Evolutionary conservation across 2,329 filamentous ascomycete genomes (phyloP).

Genomic region (Aspergillus fischeri): DNA sequence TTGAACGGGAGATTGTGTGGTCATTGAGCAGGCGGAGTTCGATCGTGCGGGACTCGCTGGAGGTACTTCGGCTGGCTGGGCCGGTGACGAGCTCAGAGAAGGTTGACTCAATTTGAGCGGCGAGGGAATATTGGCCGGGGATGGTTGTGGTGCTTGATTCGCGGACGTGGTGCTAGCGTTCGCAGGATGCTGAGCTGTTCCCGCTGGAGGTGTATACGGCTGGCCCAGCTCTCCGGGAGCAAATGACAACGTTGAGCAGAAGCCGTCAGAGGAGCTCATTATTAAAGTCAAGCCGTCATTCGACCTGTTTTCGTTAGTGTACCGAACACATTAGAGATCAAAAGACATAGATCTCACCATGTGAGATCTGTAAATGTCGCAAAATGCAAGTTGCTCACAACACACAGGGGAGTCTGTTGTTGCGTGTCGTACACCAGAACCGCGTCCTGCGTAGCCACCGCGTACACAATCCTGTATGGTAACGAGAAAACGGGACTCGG

Average conservation of each 20-base stretch:
- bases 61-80: conserved; percentile 48
- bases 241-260: conserved; percentile 90
- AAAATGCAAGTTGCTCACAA: conserved; percentile 96
- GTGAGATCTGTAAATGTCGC: conserved; percentile 95
- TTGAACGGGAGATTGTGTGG: conserved; percentile 53
- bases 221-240: conserved; percentile 78
- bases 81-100: conserved; percentile 58
- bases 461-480: conserved; percentile 92
- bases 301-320: conserved; percentile 53
- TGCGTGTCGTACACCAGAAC: conserved; percentile 96
- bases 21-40: conserved; percentile 78
- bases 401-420: conserved; percentile 85
- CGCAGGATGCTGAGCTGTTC: conserved; percentile 27
- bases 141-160: conserved; percentile 67
- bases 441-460: conserved; percentile 93
- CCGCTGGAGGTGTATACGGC: conserved; percentile 57
- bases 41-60: conserved; percentile 77
- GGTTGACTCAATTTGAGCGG: conserved; percentile 52
- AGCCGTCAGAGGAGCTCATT: conserved; percentile 97
- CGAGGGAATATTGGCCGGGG: conserved; percentile 56
- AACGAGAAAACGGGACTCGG: conserved; percentile 68
- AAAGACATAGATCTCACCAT: conserved; percentile 60
- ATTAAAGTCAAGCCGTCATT: conserved; percentile 73
- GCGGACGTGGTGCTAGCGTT: conserved; percentile 48
- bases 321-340: neutral